Evolutionary conservation across 352 stramenopile genomes (phyloP).

Genomic region (Phytopythium delawarense): DNA sequence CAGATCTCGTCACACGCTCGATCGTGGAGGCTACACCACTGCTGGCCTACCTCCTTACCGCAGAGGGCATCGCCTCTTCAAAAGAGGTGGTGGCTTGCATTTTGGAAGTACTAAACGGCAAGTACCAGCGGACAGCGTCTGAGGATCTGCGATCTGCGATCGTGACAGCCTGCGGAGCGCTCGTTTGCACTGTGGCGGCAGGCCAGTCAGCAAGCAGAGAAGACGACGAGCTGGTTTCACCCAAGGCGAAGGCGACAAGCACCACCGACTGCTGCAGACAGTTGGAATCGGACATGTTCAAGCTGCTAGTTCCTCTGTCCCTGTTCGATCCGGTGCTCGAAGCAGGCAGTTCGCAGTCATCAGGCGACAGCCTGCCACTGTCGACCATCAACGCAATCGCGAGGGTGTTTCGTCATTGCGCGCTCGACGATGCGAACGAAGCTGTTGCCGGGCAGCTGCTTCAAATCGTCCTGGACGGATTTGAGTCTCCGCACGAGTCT

Average conservation of each 20-base stretch:
- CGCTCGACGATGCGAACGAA: conserved; percentile 22
- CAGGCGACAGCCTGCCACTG: conserved; percentile 14
- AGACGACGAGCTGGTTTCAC: not conserved
- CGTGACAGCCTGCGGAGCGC: conserved; percentile 25
- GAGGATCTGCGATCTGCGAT: conserved; percentile 21
- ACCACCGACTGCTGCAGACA: not conserved
- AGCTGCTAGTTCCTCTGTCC: conserved; percentile 24
- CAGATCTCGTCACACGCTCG: conserved; percentile 19
- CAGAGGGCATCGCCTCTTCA: conserved; percentile 22
- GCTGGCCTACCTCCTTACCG: conserved; percentile 36
- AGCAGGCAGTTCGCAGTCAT: not conserved
- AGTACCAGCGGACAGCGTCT: conserved; percentile 25
- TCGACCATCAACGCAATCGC: conserved; percentile 23
- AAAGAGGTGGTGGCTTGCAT: conserved; percentile 37
- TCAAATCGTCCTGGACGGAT: conserved; percentile 20
- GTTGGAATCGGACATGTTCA: not conserved
- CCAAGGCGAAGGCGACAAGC: not conserved
- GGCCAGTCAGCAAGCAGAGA: conserved; percentile 8
- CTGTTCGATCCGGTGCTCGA: conserved; percentile 22
- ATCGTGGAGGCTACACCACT: conserved; percentile 37
- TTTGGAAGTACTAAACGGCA: conserved; percentile 34
- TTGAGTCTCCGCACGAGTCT: conserved; percentile 11
- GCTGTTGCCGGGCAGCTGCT: conserved; percentile 24
- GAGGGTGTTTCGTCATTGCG: conserved; percentile 40
- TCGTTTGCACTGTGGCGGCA: conserved; percentile 31